Conservation (phyloP, 148 eudicot species). For the Fallopia convolvulus region DNA sequence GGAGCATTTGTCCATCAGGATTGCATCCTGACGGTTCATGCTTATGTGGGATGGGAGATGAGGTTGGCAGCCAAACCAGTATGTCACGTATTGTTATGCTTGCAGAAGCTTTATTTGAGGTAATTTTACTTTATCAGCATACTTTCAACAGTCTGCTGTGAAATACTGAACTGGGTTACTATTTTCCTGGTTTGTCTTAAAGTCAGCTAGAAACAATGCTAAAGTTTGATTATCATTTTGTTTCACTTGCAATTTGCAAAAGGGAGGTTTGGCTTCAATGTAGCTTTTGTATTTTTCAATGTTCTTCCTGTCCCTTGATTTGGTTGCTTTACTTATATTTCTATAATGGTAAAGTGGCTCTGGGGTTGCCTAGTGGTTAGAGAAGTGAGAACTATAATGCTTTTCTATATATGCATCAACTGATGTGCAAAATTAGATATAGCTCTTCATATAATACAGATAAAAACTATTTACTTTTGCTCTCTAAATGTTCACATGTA, state of each 20-base stretch:
- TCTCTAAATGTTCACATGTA: too few relatives aligned
- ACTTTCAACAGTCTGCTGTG: background rate
- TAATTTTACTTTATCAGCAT: constrained; percentile 7
- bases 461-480: background rate
- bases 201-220: background rate
- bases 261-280: background rate
- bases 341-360: background rate
- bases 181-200: background rate
- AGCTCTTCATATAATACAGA: background rate
- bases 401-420: background rate
- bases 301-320: background rate
- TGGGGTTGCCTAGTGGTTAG: background rate
- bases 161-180: background rate
- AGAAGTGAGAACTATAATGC: background rate
- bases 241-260: background rate
- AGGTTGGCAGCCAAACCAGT: constrained; percentile 33
- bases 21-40: constrained; percentile 53
- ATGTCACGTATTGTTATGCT: constrained; percentile 52
- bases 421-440: background rate
- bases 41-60: constrained; percentile 43
- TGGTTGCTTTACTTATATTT: background rate
- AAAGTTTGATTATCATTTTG: background rate
- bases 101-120: constrained; percentile 66
- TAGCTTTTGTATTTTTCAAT: background rate
- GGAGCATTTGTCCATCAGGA: constrained; percentile 35